A percentile compares a stretch with the other conserved stretches of the same genome.
Conservation (phyloP, 164 flowering plant species). For the Nelumbo lutea region DNA sequence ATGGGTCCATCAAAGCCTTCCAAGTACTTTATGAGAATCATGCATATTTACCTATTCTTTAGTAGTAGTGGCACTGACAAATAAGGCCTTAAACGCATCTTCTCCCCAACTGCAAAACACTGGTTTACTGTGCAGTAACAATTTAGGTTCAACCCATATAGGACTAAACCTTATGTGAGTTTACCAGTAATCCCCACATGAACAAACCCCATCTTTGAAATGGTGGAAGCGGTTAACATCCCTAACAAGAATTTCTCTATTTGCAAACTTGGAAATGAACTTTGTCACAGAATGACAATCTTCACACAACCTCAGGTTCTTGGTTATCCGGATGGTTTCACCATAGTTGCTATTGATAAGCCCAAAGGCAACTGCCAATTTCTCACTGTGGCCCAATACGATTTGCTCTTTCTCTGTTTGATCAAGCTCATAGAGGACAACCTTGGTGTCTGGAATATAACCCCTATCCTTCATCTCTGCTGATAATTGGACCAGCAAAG, state of each 20-base stretch:
- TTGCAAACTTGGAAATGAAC: slow-evolving; percentile 59
- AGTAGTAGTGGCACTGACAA: no score
- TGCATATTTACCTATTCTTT: no score
- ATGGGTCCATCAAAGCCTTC: no score
- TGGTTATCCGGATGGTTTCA: slow-evolving; percentile 64
- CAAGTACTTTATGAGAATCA: no score
- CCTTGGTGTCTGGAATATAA: slow-evolving; percentile 58
- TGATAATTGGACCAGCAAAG: slow-evolving; percentile 40
- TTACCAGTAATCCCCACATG: slow-evolving; percentile 89
- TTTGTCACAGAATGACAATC: slow-evolving; percentile 77
- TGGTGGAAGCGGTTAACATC: slow-evolving; percentile 81
- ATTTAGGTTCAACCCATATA: neutral
- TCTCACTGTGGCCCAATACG: slow-evolving; percentile 78
- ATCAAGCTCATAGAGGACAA: slow-evolving; percentile 67
- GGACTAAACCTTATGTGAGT: neutral
- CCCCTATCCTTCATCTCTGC: slow-evolving; percentile 70
- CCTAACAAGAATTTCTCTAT: slow-evolving; percentile 72
- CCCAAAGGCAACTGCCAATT: slow-evolving; percentile 75
- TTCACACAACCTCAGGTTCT: slow-evolving; percentile 79
- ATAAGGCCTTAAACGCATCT: no score
- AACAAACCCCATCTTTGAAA: slow-evolving; percentile 74
- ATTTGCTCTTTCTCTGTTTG: slow-evolving; percentile 54
- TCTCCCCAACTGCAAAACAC: no score
- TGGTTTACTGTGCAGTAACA: no score
- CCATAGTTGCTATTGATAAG: slow-evolving; percentile 58